Evolutionary conservation across 2,329 filamentous ascomycete genomes (phyloP), one percentile per base, ranked within the genome.

Genomic region (Hyphodiscus sp.): DNA sequence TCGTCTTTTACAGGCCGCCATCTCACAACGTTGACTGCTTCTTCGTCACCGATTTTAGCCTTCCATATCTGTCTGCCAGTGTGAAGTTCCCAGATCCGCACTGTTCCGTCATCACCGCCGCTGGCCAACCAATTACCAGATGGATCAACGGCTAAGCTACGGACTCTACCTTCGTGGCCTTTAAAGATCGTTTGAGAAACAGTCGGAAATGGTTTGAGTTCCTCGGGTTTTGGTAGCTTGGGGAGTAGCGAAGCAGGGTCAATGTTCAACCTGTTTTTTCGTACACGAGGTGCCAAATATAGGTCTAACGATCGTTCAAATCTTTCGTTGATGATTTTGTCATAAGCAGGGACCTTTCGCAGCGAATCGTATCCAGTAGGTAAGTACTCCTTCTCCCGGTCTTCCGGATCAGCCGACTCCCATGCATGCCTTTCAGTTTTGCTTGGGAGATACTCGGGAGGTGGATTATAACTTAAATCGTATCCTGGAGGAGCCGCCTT

Each of bases 271-370:
- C 91, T 88, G 74, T 91, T 96, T 70, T 95, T 87, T 56, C 92
- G 84, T 53, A 99, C 84, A 66, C 94, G 81, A 46, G 95, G 94
- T 16, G 95, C 94, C 55, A 99, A 80, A 70, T 99, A 99, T 18
- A 99, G 79, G 72, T 99, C 95, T 62, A 99, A 75, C 69, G 91
- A 97, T 60, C 95, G 81, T 70, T 99, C 91, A 64, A 99, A 99
- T 61, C 91, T 86, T 71, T 99, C 94, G 71, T 96, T 96, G 68
- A 99, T 84, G 61, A 96, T 90, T 51, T 79, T 81, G 49, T 87
- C 88, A 68, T 96, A 99, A 16, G 87, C 95, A 49, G 95, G 94
- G 7, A 97, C 94, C 68, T 90, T 91, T 58, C 94, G 86, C 52
- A 99, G 75, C 1, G 94, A 85, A 62, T 87, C 85, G 69, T 90